Evolutionary conservation across 2,329 filamentous ascomycete species (phyloP).

Genomic region (Hypoxylon rubiginosum): DNA sequence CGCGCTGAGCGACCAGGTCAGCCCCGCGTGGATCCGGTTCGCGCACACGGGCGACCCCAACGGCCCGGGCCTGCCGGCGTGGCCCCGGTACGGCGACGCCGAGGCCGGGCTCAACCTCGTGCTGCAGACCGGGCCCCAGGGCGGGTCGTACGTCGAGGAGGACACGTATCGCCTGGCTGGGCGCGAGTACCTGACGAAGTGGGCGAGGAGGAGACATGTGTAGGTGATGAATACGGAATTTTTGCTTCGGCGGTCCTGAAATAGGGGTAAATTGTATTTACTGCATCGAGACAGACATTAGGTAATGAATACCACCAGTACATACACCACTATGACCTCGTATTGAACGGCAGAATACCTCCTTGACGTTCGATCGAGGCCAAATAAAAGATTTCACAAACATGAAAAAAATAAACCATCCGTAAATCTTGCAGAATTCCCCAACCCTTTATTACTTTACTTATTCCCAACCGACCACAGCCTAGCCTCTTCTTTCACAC

Average conservation of each 20-base stretch:
- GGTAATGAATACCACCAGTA: background rate
- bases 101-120: slow-evolving; percentile 50
- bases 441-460: too few species aligned
- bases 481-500: too few species aligned
- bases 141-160: slow-evolving; percentile 50
- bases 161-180: slow-evolving; percentile 52
- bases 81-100: slow-evolving; percentile 49
- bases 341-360: too few species aligned
- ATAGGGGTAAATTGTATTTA: background rate
- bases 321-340: too few species aligned
- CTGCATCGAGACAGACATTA: too few species aligned
- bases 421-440: too few species aligned
- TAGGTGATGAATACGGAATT: slow-evolving; percentile 11
- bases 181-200: slow-evolving; percentile 51
- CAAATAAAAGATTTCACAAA: too few species aligned
- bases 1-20: slow-evolving; percentile 47
- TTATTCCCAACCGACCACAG: too few species aligned
- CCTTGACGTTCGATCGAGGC: too few species aligned
- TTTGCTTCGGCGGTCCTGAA: background rate
- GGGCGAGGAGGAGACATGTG: slow-evolving; percentile 47
- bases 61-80: slow-evolving; percentile 44
- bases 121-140: slow-evolving; percentile 50
- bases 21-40: slow-evolving; percentile 50
- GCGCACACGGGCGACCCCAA: slow-evolving; percentile 48
- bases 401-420: too few species aligned